Evolutionary conservation across 495 filamentous ascomycete genomes (phyloP), one percentile per base, ranked within the genome.

Genomic region (Aspergillus steynii): DNA sequence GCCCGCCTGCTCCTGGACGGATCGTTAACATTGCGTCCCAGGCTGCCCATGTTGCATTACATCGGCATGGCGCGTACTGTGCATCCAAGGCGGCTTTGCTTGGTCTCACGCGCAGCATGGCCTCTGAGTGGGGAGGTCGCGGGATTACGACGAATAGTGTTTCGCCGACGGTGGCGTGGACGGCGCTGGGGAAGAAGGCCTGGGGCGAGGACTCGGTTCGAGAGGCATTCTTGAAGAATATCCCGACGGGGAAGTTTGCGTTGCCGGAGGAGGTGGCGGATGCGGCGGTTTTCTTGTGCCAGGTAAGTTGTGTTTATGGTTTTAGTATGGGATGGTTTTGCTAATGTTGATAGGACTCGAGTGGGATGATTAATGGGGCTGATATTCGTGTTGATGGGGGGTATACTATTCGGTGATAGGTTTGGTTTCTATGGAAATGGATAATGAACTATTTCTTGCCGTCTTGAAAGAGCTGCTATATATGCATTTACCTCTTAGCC

Each of bases 71-170:
- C 26, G 78, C 77, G 1, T 83, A 82, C 61, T 80, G 79, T 47
- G 70, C 81, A 6, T 79, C 79, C 2, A 84, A 84, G 55, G 73
- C 80, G 2, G 80, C 72, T 0, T 59, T 82, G 26, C 50, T 81
- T 15, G 80, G 80, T 0, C 54, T 84, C 29, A 81, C 76, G 49
- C 75, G 80, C 10, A 73, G 73, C 57, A 82, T 83, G 81, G 79
- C 80, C 6, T 76, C 73, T 9, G 76, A 78, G 56, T 78, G 74
- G 76, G 76, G 59, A 27, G 60, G 64, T 3, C 59, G 66, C 2
- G 76, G 74, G 0, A 77, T 77, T 5, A 77, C 76, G 1, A 58
- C 73, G 2, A 77, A 77, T 50, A 69, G 65, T 5, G 76, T 77
- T 1, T 77, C 73, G 37, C 76, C 76, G 5, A 78, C 76, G 50